Evolutionary conservation across 345 rosid genomes (phyloP), one percentile per base, ranked within the genome.

Genomic region (Eucalyptus regnans): DNA sequence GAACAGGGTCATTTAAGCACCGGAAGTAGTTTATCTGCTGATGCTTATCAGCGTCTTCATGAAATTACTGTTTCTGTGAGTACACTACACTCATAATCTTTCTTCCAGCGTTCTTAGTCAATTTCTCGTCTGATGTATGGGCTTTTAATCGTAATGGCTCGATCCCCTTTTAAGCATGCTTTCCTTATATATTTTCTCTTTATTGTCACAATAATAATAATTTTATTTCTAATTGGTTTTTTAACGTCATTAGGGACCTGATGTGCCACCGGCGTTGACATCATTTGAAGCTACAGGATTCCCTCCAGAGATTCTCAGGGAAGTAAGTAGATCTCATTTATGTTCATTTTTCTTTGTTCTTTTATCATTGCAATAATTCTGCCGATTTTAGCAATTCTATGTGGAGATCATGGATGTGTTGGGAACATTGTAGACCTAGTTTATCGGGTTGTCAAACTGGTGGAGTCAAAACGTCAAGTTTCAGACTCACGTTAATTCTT

Each of bases 261-360:
- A 93, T 66, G 95, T 98, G 79, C 99, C 99, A 64, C 93, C 90
- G 12, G 98, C 99, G 52, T 91, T 98, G 37, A 92, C 88, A 86
- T 94, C 99, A 46, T 98, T 98, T 93, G 98, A 96, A 88, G 90
- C 93, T 83, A 93, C 97, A 87, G 97, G 97, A 41, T 97, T 98
- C 88, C 99, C 99, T 89, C 88, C 97, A 48, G 99, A 98, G 95
- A 93, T 98, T 91, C 94, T 98, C 87, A 95, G 97, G 68, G 99
- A 98, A 99, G 99, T 98, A 95, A 71, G 90, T 86, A 86, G 43
- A 37, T 54, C 14, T 52, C 29, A 12, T 43, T 31, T 18, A 22
- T 51, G 48, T 54, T 86, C 11, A 51, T 51, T 86, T 52, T 51
- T 86, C 25, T 33, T 37, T 31, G 60, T 33, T 86, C 37, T 31